Evolutionary conservation across 2,329 filamentous ascomycete species (phyloP).

Genomic region (Calonectria naviculata): DNA sequence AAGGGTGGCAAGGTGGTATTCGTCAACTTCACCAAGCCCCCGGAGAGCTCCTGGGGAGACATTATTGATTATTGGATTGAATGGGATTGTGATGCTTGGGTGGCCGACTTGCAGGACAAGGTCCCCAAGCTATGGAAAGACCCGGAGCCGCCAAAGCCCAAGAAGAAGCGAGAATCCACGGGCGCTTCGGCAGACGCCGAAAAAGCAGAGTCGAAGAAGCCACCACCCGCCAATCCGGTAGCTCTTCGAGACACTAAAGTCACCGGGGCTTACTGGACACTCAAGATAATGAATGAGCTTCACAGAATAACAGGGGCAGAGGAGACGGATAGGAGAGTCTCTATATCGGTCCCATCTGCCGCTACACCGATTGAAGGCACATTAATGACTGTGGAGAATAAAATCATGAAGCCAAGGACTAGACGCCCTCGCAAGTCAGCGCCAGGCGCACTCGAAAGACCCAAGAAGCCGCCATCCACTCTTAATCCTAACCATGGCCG

Average conservation of each 20-base stretch:
- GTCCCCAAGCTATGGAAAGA: slow-evolving; percentile 71
- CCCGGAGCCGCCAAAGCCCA: slow-evolving; percentile 56
- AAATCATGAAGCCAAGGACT: slow-evolving; percentile 36
- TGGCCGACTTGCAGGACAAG: slow-evolving; percentile 69
- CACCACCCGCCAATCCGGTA: slow-evolving; percentile 51
- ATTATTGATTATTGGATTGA: slow-evolving; percentile 80
- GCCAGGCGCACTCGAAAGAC: slow-evolving; percentile 46
- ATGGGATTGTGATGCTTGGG: slow-evolving; percentile 82
- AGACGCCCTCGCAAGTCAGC: slow-evolving; percentile 54
- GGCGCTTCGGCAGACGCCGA: slow-evolving; percentile 35
- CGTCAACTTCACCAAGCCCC: slow-evolving; percentile 78
- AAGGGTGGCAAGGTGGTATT: slow-evolving; percentile 77
- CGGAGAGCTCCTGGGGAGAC: slow-evolving; percentile 79
- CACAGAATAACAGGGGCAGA: slow-evolving; percentile 47
- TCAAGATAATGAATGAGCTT: slow-evolving; percentile 55
- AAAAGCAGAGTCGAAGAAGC: slow-evolving; percentile 45
- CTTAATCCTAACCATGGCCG: slow-evolving; percentile 51
- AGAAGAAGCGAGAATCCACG: slow-evolving; percentile 48
- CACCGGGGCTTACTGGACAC: slow-evolving; percentile 56
- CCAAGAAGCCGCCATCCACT: slow-evolving; percentile 45
- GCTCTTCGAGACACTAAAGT: slow-evolving; percentile 58
- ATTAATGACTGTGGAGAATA: slow-evolving; percentile 17
- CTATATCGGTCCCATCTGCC: slow-evolving; percentile 25
- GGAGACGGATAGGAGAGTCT: slow-evolving; percentile 28
- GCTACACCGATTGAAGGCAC: slow-evolving; percentile 4